phyloP scores from a whole-genome alignment of 148 eudicot species.

The Chenopodium album region DNA sequence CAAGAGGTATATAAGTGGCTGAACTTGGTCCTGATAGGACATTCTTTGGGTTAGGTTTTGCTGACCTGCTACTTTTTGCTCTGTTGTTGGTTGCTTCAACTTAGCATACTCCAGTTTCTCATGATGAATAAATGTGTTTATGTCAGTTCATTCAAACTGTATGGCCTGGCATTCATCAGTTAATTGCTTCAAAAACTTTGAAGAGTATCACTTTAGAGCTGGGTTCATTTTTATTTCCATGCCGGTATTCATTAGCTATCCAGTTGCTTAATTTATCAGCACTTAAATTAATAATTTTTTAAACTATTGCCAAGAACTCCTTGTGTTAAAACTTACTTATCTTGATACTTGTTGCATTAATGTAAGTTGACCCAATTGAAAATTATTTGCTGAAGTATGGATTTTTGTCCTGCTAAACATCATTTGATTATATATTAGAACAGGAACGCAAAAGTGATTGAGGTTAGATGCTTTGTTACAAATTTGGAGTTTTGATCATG shows the following conservation, averaged over 20 bases:
- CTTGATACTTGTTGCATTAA: neutral
- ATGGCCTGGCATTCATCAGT: neutral
- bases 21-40: neutral
- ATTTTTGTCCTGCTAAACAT: neutral
- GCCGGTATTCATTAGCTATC: neutral
- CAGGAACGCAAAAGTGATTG: neutral
- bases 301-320: neutral
- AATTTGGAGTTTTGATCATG: neutral
- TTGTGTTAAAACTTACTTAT: no score
- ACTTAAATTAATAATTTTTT: neutral
- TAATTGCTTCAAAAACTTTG: neutral
- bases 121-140: neutral
- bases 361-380: neutral
- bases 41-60: neutral
- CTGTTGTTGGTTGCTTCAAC: neutral
- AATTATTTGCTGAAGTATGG: neutral
- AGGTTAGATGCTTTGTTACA: neutral
- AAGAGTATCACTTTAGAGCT: neutral
- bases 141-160: neutral
- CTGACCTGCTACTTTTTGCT: neutral
- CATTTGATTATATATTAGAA: no score
- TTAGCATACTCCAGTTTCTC: neutral
- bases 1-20: neutral
- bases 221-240: neutral
- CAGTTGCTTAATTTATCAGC: neutral